Evolutionary conservation across 495 filamentous ascomycete genomes (phyloP).

Genomic region (Aspergillus cavernicola): DNA sequence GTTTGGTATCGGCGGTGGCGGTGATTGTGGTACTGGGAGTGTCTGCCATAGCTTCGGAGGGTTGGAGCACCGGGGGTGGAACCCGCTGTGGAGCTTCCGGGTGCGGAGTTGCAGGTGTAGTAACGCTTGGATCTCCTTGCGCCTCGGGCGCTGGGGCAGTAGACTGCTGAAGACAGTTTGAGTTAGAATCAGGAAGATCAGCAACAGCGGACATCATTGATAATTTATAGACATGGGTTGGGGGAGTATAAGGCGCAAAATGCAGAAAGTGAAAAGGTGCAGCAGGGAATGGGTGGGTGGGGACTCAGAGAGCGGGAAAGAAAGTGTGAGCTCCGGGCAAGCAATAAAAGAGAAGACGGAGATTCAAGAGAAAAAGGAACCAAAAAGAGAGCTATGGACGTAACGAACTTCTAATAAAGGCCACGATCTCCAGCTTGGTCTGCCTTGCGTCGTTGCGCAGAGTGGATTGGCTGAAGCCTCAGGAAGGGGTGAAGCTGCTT

Average conservation of each 20-base stretch:
- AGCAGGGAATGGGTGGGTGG: background rate
- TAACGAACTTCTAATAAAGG: constrained; percentile 4
- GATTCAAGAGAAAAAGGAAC: background rate
- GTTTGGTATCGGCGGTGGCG: constrained; percentile 22
- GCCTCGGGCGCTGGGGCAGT: constrained; percentile 2
- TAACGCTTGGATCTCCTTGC: constrained; percentile 15
- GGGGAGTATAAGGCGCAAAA: background rate
- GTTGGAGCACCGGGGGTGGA: constrained; percentile 9
- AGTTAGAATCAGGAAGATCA: background rate
- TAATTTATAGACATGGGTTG: background rate
- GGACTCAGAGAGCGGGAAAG: background rate
- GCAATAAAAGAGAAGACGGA: background rate
- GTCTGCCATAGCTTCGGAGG: constrained; percentile 27
- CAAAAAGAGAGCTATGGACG: constrained; percentile 2
- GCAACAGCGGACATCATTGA: constrained; percentile 7
- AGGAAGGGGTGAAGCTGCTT: constrained; percentile 1
- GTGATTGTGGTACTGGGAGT: constrained; percentile 14
- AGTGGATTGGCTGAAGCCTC: background rate
- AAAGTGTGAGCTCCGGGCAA: background rate
- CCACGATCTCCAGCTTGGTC: background rate
- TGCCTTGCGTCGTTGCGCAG: constrained; percentile 6
- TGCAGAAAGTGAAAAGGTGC: background rate
- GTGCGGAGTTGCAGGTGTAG: constrained; percentile 15
- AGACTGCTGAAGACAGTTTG: constrained; percentile 4
- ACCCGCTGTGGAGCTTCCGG: constrained; percentile 22